phyloP scores from a whole-genome alignment of 2,329 filamentous ascomycete genomes.

The Cercospora zeae-maydis region DNA sequence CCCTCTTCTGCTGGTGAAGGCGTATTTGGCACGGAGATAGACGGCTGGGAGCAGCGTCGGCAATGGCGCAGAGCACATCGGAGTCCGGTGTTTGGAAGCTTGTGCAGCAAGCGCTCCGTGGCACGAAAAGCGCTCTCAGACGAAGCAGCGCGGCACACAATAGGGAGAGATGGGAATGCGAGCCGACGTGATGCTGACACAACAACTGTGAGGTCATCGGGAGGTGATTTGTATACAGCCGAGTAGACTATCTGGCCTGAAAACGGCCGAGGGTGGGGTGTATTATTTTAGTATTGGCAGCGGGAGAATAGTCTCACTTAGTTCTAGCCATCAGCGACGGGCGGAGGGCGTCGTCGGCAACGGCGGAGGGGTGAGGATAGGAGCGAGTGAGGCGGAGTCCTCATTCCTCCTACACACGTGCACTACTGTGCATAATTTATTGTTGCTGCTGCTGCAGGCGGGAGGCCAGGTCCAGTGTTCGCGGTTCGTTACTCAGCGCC shows the following conservation, averaged over 20 bases:
- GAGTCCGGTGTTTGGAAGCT: neutral
- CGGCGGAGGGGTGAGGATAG: neutral
- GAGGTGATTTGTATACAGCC: constrained; percentile 6
- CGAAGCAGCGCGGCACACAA: neutral
- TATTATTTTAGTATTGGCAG: too few species aligned
- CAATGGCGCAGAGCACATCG: constrained; percentile 1
- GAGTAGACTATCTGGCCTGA: constrained; percentile 11
- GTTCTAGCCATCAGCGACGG: neutral
- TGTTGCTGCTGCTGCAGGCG: neutral
- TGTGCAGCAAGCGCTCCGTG: neutral
- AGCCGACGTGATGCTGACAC: neutral
- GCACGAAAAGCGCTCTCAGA: neutral
- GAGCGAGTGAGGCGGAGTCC: neutral
- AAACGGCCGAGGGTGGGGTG: constrained; percentile 1
- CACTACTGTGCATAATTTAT: too few species aligned
- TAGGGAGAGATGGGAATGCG: neutral
- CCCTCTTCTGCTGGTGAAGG: neutral
- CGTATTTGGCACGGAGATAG: constrained; percentile 7
- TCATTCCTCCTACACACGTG: neutral
- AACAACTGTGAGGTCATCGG: constrained; percentile 6
- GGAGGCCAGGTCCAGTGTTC: neutral
- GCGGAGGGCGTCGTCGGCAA: constrained; percentile 6
- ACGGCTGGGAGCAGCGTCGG: constrained; percentile 1
- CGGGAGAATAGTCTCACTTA: too few species aligned
- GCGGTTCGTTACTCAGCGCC: neutral